Base-by-base conservation (phyloP, 768 basidiomycete genomes). In the Favolaschia claudopus region DNA sequence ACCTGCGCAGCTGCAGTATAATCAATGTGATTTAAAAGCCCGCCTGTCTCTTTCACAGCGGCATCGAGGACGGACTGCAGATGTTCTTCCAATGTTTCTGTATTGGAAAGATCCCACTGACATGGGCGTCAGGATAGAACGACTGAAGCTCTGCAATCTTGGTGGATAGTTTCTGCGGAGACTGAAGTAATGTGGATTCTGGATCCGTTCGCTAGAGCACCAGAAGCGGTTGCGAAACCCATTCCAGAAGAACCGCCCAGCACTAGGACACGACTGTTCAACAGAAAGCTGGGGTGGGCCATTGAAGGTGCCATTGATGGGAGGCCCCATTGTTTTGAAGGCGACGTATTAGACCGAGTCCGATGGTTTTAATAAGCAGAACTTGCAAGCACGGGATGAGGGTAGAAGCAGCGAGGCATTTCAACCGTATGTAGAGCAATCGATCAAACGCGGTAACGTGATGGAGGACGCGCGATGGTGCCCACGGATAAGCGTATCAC, bases 81-180 rank as follows among this genome's bases (percentile, higher is more conserved):
- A 28, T 53, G 40, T 40, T 20, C 40, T 33, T 42, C 51, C 29
- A 53, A 19, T 19, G 51, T 53, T 19, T 53, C 39, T n/a, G 51
- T 42, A 33, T 32, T 39, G 31, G 51, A 53, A 15, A 53, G 51
- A 19, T 53, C 51, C 52, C 52, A n/a, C 52, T 53, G 20, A 53
- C 51, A 14, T 43, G 51, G 13, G 29, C 51, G 32, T 17, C 40
- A 7, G 51, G 40, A 19, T 53, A 53, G 27, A 53, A 19, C 13
- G 51, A 53, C 24, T 42, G 50, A 17, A 52, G 50, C 29, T 29
- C 38, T 1, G 25, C 4, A 19, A 53, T 43, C 45, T 54, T 54
- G 52, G 17, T 9, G 42, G 42, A 5, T 32, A 44, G 52, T 25
- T 44, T 42, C 19, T 20, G 51, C 20, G 4, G 51, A 42, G 1